Evolutionary conservation across 257 asterid species (phyloP).

Genomic region (Rehmannia glutinosa): DNA sequence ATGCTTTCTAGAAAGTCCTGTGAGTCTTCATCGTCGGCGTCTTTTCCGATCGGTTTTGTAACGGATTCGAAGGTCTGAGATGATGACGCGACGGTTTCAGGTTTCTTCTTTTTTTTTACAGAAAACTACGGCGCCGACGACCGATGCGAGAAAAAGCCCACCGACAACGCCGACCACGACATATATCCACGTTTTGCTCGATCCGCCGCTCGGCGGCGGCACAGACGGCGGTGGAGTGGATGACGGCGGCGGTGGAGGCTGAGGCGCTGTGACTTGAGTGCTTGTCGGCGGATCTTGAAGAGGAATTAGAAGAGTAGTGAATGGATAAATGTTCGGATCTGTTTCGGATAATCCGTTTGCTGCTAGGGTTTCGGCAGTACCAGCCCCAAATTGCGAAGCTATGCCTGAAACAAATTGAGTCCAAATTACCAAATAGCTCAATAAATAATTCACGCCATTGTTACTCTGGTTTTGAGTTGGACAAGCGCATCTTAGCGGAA

Average conservation of each 20-base stretch:
- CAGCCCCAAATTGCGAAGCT: constrained; percentile 36
- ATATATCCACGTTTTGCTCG: constrained; percentile 61
- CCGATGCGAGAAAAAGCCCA: constrained; percentile 30
- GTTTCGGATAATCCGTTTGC: constrained; percentile 53
- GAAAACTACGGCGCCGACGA: constrained; percentile 24
- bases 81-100: constrained; percentile 24
- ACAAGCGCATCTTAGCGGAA: constrained; percentile 88
- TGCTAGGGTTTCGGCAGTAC: constrained; percentile 18
- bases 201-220: constrained; percentile 27
- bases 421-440: constrained; percentile 45
- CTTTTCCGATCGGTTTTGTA: constrained; percentile 37
- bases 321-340: constrained; percentile 30
- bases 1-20: constrained; percentile 49
- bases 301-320: constrained; percentile 71
- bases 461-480: constrained; percentile 54
- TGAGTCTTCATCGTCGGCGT: constrained; percentile 30
- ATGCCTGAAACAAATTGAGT: constrained; percentile 34
- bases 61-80: constrained; percentile 33
- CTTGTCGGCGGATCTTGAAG: constrained; percentile 53
- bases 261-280: constrained; percentile 38
- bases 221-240: too few relatives aligned
- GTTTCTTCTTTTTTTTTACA: constrained; percentile 24
- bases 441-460: constrained; percentile 44
- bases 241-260: constrained; percentile 54
- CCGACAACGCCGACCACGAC: constrained; percentile 52